phyloP scores from a whole-genome alignment of 1,139 yeast species.

The Pichia sorboxylosa region DNA sequence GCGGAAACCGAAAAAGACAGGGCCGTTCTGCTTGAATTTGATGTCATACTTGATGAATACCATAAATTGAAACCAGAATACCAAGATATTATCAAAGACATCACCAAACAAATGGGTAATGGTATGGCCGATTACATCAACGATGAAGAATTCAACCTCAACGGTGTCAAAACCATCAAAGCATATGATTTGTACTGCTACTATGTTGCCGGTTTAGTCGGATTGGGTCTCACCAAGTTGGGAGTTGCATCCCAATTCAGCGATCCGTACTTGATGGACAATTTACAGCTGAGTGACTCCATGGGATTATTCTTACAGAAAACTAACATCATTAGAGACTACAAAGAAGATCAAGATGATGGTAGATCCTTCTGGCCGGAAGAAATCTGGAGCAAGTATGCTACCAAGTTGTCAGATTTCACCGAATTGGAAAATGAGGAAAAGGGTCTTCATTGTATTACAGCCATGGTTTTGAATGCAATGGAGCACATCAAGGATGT shows the following conservation, averaged over 20 bases:
- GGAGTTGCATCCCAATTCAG: constrained; percentile 60
- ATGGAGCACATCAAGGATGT: constrained; percentile 70
- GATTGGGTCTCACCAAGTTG: constrained; percentile 84
- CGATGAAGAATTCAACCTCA: constrained; percentile 65
- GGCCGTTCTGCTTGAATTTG: constrained; percentile 66
- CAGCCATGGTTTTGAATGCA: constrained; percentile 73
- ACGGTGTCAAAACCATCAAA: constrained; percentile 64
- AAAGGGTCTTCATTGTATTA: constrained; percentile 63
- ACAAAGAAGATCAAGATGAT: constrained; percentile 81
- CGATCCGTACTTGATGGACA: constrained; percentile 37
- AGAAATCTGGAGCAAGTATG: constrained; percentile 82
- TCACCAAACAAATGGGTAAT: constrained; percentile 79
- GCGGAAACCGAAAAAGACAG: constrained; percentile 75
- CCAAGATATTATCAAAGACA: constrained; percentile 67
- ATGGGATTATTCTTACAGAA: constrained; percentile 96
- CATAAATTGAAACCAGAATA: constrained; percentile 65
- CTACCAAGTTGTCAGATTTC: constrained; percentile 52
- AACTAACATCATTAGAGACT: constrained; percentile 92
- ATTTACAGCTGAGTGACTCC: constrained; percentile 54
- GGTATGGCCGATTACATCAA: constrained; percentile 95
- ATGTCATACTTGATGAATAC: constrained; percentile 54
- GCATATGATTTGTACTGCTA: constrained; percentile 91
- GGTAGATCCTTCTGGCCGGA: constrained; percentile 95
- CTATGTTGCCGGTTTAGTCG: constrained; percentile 95
- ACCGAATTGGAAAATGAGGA: constrained; percentile 33